phyloP scores from a whole-genome alignment of 1,284 basidiomycete species.

The Microstroma glucosiphilum region DNA sequence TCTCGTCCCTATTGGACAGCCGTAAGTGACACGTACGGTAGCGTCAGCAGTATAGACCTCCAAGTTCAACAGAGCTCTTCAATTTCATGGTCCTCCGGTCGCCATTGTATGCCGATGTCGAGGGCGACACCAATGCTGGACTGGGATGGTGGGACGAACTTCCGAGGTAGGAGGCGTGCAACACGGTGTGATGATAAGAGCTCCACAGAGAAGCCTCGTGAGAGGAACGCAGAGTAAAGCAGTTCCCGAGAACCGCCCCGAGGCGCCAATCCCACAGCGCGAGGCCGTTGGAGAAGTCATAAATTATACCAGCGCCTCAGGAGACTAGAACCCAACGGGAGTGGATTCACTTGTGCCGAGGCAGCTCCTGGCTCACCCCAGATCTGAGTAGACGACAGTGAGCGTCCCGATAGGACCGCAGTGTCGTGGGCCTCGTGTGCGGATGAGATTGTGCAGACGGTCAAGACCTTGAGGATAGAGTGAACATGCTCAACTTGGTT shows the following conservation, averaged over 20 bases:
- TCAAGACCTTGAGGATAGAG: slow-evolving; percentile 30
- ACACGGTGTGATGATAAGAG: slow-evolving; percentile 25
- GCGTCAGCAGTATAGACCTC: slow-evolving; percentile 25
- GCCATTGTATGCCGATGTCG: slow-evolving; percentile 25
- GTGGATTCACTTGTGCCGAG: slow-evolving; percentile 14
- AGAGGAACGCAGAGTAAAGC: slow-evolving; percentile 29
- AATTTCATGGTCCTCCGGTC: slow-evolving; percentile 23
- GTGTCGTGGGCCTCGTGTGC: slow-evolving; percentile 36
- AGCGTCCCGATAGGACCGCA: slow-evolving; percentile 26
- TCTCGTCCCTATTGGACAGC: no score
- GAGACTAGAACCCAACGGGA: slow-evolving; percentile 30
- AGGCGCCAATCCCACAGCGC: slow-evolving; percentile 27
- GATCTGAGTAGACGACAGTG: slow-evolving; percentile 25
- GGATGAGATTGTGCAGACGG: slow-evolving; percentile 27
- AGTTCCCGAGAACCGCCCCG: slow-evolving; percentile 29
- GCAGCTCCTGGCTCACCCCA: slow-evolving; percentile 16
- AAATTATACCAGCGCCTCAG: slow-evolving; percentile 19
- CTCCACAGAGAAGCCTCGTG: slow-evolving; percentile 32
- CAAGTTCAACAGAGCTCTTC: slow-evolving; percentile 27
- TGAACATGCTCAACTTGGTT: slow-evolving; percentile 30
- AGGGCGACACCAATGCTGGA: slow-evolving; percentile 27
- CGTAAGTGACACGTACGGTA: no score
- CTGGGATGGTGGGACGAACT: slow-evolving; percentile 25
- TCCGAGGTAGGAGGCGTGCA: slow-evolving; percentile 18
- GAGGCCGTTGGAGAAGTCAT: slow-evolving; percentile 28